phyloP scores from a whole-genome alignment of 1,284 basidiomycete species.

The Puccinia brachypodii region DNA sequence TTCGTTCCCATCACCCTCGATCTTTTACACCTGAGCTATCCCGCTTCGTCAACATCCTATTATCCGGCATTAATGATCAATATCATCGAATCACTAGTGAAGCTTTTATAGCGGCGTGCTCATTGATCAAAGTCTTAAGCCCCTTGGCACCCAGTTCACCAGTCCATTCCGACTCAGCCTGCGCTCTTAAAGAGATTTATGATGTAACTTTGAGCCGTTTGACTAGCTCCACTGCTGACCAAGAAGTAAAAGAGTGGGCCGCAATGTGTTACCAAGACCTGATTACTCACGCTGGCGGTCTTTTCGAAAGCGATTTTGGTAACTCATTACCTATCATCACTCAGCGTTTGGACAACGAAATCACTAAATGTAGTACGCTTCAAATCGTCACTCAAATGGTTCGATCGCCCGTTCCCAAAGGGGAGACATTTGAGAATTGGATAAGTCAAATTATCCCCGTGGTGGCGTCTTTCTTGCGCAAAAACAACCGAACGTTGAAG shows the following conservation, averaged over 20 bases:
- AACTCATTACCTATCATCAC: constrained; percentile 68
- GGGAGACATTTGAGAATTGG: constrained; percentile 67
- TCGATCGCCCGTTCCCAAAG: constrained; percentile 58
- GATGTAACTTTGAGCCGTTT: constrained; percentile 71
- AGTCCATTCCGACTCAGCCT: constrained; percentile 65
- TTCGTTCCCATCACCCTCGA: constrained; percentile 42
- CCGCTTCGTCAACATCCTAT: constrained; percentile 28
- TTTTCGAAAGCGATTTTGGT: constrained; percentile 58
- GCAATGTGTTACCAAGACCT: constrained; percentile 80
- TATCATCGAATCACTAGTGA: constrained; percentile 63
- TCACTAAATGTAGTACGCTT: constrained; percentile 61
- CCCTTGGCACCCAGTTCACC: constrained; percentile 58
- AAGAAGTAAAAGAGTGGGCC: constrained; percentile 80
- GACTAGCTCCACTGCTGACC: constrained; percentile 78
- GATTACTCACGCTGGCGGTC: constrained; percentile 79
- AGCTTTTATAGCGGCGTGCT: constrained; percentile 66
- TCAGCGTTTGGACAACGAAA: constrained; percentile 67
- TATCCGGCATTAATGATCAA: constrained; percentile 44
- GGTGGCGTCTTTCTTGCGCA: constrained; percentile 73
- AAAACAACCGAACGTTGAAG: constrained; percentile 75
- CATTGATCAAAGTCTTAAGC: constrained; percentile 59
- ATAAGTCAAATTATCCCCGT: constrained; percentile 75
- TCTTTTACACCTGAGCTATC: constrained; percentile 42
- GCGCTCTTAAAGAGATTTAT: constrained; percentile 67
- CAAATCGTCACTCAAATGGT: constrained; percentile 60